A percentile compares a stretch with the other conserved stretches of the same genome.
Conservation (phyloP, 805 yeast species). For the Lipomyces chichibuensis region DNA sequence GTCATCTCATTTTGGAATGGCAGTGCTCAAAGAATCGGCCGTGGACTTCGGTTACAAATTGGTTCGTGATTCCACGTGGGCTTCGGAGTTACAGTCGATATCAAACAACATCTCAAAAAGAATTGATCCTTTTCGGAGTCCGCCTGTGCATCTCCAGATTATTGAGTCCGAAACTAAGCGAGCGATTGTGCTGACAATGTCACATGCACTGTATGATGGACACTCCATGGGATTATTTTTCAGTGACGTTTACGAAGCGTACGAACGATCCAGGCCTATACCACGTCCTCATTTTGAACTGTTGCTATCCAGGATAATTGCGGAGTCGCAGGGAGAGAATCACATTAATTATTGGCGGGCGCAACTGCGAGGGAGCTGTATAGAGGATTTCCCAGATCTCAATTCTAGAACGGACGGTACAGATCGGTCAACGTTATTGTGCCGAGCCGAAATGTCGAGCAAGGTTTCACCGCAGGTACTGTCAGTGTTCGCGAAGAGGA, state of each 20-base stretch:
- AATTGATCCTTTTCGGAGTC: slow-evolving; percentile 9
- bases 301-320: slow-evolving; percentile 9
- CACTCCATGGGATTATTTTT: slow-evolving; percentile 25
- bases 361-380: background rate
- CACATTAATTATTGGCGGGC: slow-evolving; percentile 16
- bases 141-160: slow-evolving; percentile 13
- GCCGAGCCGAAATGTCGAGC: slow-evolving; percentile 1
- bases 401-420: background rate
- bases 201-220: slow-evolving; percentile 34
- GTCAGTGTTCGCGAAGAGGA: slow-evolving; percentile 7
- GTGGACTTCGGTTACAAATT: background rate
- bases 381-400: slow-evolving; percentile 9
- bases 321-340: background rate
- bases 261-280: background rate
- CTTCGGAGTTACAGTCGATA: background rate
- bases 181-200: slow-evolving; percentile 16
- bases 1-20: slow-evolving; percentile 19
- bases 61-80: background rate
- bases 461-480: background rate
- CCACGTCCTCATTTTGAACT: slow-evolving; percentile 17
- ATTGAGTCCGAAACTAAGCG: slow-evolving; percentile 1
- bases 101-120: background rate
- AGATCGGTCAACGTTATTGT: background rate
- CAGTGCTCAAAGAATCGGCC: slow-evolving; percentile 2
- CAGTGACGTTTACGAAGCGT: background rate